Conservation (phyloP, 148 eudicot genomes). For the Spergularia marina region DNA sequence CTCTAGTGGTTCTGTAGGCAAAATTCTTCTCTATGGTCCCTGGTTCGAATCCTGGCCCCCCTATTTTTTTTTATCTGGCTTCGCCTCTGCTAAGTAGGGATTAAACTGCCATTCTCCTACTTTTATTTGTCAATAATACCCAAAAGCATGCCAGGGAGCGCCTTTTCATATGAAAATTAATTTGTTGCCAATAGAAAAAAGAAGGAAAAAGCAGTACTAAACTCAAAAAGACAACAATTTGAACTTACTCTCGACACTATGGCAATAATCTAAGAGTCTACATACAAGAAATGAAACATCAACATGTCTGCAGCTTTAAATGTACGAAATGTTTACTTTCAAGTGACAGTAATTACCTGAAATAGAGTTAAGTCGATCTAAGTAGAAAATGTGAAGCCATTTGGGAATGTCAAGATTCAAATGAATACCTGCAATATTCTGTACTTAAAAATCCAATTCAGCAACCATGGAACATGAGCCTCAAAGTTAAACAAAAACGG, state of each 20-base stretch:
- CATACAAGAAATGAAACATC: slow-evolving; percentile 1
- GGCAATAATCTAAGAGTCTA: no score
- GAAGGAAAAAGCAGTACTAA: neutral
- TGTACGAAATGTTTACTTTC: neutral
- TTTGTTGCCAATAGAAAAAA: neutral
- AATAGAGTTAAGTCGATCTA: slow-evolving; percentile 66
- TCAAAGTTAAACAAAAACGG: neutral
- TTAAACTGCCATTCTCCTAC: slow-evolving; percentile 3
- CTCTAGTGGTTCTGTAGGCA: no score
- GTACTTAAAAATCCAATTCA: slow-evolving; percentile 37
- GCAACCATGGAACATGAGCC: slow-evolving; percentile 9
- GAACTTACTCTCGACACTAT: neutral
- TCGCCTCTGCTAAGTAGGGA: slow-evolving; percentile 3
- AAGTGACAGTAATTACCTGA: slow-evolving; percentile 52
- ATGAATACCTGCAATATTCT: slow-evolving; percentile 87
- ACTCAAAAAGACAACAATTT: neutral
- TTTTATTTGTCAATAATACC: neutral
- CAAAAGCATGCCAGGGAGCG: neutral
- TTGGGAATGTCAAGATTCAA: slow-evolving; percentile 79
- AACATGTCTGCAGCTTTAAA: neutral
- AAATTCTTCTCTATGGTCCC: no score
- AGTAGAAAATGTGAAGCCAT: slow-evolving; percentile 69
- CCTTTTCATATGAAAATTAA: neutral
- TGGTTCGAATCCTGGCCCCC: no score
- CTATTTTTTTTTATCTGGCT: no score